Percentiles rank a stretch among this genome's conserved stretches.
Evolutionary conservation across 495 filamentous ascomycete species (phyloP).

Genomic region (Clavariopsis aquatica): DNA sequence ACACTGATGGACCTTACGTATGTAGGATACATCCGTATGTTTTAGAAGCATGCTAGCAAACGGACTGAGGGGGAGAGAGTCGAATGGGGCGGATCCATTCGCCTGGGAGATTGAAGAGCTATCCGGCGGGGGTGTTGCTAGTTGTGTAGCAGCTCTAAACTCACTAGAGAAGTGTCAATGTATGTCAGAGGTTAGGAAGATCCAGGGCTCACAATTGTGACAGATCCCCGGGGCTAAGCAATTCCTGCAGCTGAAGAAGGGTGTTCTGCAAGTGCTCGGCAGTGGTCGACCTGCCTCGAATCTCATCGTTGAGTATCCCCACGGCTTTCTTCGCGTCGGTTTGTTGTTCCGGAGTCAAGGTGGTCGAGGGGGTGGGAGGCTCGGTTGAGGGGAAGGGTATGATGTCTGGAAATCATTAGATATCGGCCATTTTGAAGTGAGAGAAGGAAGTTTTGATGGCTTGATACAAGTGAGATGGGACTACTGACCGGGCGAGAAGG

Average conservation of each 20-base stretch:
- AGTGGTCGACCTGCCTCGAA: conserved; percentile 27
- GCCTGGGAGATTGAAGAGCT: conserved; percentile 10
- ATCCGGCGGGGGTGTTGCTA: conserved; percentile 25
- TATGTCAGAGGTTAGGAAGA: neutral
- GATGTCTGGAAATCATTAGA: conserved; percentile 53
- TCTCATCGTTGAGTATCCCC: conserved; percentile 42
- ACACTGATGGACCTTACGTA: conserved; percentile 49
- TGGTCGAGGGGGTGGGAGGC: conserved; percentile 44
- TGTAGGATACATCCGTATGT: conserved; percentile 55
- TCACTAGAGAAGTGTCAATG: conserved; percentile 54
- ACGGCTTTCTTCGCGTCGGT: conserved; percentile 26
- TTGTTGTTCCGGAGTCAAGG: conserved; percentile 49
- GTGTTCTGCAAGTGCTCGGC: conserved; percentile 41
- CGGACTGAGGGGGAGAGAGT: conserved; percentile 48
- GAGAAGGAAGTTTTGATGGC: conserved; percentile 31
- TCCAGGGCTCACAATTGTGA: conserved; percentile 67
- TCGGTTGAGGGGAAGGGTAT: conserved; percentile 66
- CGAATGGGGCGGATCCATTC: conserved; percentile 32
- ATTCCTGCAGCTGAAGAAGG: conserved; percentile 67
- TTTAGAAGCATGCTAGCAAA: conserved; percentile 63
- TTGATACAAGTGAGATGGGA: neutral
- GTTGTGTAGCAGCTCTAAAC: conserved; percentile 56
- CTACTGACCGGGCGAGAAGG: conserved; percentile 75
- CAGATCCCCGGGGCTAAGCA: conserved; percentile 65
- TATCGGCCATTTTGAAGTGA: conserved; percentile 4